Evolutionary conservation across 441 rosid species (phyloP), one percentile per base, ranked within the genome.

Genomic region (Brassica balearica): DNA sequence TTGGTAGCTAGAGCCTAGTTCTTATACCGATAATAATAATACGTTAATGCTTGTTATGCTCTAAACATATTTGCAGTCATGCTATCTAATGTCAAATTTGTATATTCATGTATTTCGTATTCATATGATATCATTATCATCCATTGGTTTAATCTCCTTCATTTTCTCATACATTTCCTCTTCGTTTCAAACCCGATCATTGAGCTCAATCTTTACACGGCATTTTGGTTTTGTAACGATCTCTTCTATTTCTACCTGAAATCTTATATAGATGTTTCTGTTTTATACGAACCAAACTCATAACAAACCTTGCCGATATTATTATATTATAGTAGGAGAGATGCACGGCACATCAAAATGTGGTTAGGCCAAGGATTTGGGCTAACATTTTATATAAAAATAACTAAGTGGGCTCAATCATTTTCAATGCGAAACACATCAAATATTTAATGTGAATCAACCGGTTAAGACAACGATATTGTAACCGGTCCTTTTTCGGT

Each of bases 381-480:
- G 77, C 48, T 70, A 77, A 53, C 74, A 32, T 46, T 60, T 11
- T 6, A 19, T 15, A 19, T 53, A 56, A 55, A 15, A n/a, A 25
- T 41, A 23, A n/a, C 71, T 56, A 5, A 51, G 43, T 53, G 77
- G 38, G 65, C 65, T 68, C 70, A 2, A 5, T 43, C 66, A 32
- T 58, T 66, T 79, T 79, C 65, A 79, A 68, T 67, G 78, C 60
- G 46, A 61, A 62, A 36, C 64, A 48, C 72, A 56, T 79, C 72
- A 68, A 55, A 62, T 51, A 25, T 14, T 74, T 64, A 80, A 74
- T 80, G 72, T 20, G 64, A n/a, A 43, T 64, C 68, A 65, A 74
- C 75, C 82, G 75, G 72, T 80, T 80, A 64, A 14, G 82, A 74
- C 56, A 20, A 74, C 68, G 82, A 74, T 80, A 69, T 80, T 11